phyloP scores from a whole-genome alignment of 2,329 filamentous ascomycete species.

The Lizonia empirigonia region DNA sequence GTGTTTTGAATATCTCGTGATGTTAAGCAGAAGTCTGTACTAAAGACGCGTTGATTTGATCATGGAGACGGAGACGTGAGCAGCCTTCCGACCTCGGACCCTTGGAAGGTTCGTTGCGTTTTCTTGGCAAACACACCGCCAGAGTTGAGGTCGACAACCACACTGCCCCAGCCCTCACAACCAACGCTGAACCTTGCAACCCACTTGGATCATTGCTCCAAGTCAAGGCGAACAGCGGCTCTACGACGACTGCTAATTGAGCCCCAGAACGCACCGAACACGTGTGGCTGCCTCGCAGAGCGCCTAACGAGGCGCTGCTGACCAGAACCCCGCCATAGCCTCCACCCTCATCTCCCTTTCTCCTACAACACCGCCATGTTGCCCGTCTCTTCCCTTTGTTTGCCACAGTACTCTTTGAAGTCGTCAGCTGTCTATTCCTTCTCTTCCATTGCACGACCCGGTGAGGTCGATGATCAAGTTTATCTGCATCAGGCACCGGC shows the following conservation, averaged over 20 bases:
- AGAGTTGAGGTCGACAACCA: no score
- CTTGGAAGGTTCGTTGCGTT: not conserved
- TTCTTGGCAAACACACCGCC: not conserved
- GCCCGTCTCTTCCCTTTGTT: not conserved
- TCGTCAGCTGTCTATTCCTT: not conserved
- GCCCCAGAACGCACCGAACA: not conserved
- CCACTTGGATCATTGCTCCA: not conserved
- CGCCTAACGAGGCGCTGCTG: constrained; percentile 10
- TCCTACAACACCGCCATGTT: constrained; percentile 7
- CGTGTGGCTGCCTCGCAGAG: not conserved
- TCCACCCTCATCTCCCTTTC: constrained; percentile 2
- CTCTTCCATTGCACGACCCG: not conserved
- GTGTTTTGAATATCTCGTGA: no score
- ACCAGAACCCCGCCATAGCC: not conserved
- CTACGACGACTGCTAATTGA: not conserved
- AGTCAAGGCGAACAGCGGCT: not conserved
- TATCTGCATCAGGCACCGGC: constrained; percentile 11
- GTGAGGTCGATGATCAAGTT: constrained; percentile 1
- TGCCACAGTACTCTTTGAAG: not conserved
- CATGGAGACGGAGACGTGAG: no score
- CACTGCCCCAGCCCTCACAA: not conserved
- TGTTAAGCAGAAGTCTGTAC: no score
- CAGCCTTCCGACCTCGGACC: no score
- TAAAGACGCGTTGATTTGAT: no score
- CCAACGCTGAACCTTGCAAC: not conserved